Percentiles rank a stretch among this genome's conserved stretches.
Conservation (phyloP, 1,284 basidiomycete species). For the Papiliotrema laurentii region DNA sequence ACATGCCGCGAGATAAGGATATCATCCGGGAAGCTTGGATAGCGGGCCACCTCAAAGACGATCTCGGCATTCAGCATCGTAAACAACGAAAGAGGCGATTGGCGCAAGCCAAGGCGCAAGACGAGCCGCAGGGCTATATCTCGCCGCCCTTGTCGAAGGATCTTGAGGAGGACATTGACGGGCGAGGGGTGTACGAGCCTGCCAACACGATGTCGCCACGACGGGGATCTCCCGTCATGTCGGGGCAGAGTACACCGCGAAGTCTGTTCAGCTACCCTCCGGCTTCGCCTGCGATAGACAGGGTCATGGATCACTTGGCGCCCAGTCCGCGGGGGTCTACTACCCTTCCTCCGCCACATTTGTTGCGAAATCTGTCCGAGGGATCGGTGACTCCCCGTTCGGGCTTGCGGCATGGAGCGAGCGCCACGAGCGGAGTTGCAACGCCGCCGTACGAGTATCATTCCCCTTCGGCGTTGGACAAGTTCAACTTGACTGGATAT, state of each 20-base stretch:
- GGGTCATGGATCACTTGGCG: neutral
- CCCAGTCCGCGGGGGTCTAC: neutral
- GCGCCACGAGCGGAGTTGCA: too few species aligned
- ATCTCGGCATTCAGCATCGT: slow-evolving; percentile 59
- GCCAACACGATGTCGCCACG: slow-evolving; percentile 9
- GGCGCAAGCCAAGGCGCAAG: neutral
- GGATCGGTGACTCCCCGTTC: neutral
- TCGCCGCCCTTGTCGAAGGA: too few species aligned
- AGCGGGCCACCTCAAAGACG: slow-evolving; percentile 72
- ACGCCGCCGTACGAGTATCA: neutral
- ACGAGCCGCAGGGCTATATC: neutral
- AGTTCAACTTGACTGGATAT: neutral
- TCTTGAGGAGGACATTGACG: neutral
- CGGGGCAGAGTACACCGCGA: neutral
- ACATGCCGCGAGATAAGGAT: slow-evolving; percentile 53
- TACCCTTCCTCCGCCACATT: neutral
- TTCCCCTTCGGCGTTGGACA: neutral
- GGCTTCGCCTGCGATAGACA: neutral
- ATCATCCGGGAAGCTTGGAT: slow-evolving; percentile 88
- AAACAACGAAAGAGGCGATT: slow-evolving; percentile 11
- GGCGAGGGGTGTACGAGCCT: slow-evolving; percentile 9
- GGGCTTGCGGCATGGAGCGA: too few species aligned
- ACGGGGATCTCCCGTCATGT: neutral
- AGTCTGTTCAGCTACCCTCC: neutral
- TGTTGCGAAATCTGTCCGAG: neutral